Evolutionary conservation across 2,329 filamentous ascomycete species (phyloP).

Genomic region (Ophiostoma triangulosporum): DNA sequence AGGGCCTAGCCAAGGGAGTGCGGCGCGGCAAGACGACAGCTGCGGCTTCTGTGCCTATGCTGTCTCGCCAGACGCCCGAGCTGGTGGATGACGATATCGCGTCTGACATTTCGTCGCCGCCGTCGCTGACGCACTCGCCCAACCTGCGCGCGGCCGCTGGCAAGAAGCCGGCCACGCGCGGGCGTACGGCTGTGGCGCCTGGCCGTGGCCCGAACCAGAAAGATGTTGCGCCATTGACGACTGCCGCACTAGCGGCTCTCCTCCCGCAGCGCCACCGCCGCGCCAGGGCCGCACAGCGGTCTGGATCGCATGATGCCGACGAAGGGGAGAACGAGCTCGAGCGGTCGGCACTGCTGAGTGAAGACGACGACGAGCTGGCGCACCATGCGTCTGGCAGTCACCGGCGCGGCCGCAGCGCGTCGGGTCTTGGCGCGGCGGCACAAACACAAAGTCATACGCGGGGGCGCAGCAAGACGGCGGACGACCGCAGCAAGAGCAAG

Average conservation of each 20-base stretch:
- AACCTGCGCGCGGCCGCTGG: conserved; percentile 27
- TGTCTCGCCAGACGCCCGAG: conserved; percentile 24
- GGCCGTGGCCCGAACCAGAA: not conserved
- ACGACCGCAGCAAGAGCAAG: not conserved
- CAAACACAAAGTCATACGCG: conserved; percentile 4
- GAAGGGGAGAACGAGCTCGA: conserved; percentile 24
- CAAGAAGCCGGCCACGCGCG: conserved; percentile 8
- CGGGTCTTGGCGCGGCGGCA: not conserved
- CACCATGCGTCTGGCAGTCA: conserved; percentile 27
- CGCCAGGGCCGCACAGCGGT: not conserved
- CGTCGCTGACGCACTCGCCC: conserved; percentile 53
- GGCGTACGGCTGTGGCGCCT: not conserved
- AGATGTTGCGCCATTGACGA: conserved; percentile 26
- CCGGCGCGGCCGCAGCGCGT: conserved; percentile 7
- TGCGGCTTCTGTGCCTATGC: conserved; percentile 17
- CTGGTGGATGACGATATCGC: conserved; percentile 25
- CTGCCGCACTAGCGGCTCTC: conserved; percentile 39
- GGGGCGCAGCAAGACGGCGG: not conserved
- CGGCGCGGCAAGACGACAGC: conserved; percentile 20
- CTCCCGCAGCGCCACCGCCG: conserved; percentile 39
- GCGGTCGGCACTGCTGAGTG: conserved; percentile 27
- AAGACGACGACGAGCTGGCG: conserved; percentile 44
- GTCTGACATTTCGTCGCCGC: conserved; percentile 48
- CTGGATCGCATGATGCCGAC: conserved; percentile 12
- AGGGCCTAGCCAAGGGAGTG: conserved; percentile 30